phyloP scores from a whole-genome alignment of 371 early-diverging fungal species.

The Syncephalastrum sp. region DNA sequence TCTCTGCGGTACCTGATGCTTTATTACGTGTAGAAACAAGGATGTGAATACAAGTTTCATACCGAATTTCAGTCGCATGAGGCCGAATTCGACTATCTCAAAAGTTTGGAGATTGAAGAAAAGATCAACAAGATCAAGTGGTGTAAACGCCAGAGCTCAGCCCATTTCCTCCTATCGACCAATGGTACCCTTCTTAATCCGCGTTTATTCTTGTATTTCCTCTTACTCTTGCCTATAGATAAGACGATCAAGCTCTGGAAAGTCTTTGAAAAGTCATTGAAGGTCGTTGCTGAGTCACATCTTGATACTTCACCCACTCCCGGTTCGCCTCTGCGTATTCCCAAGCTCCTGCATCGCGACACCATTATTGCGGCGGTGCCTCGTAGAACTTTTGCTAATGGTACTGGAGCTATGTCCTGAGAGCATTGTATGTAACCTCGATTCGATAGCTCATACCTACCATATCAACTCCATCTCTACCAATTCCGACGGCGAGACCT shows the following conservation, averaged over 20 bases:
- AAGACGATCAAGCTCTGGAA: conserved; percentile 99
- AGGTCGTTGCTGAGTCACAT: conserved; percentile 89
- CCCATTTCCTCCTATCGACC: conserved; percentile 95
- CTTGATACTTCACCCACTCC: conserved; percentile 57
- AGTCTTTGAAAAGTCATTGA: conserved; percentile 94
- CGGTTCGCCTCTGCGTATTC: conserved; percentile 63
- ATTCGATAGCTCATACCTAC: conserved; percentile 87
- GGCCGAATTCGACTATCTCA: conserved; percentile 99
- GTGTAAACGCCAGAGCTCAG: conserved; percentile 92
- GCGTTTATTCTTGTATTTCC: neutral
- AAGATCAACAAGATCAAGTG: conserved; percentile 99
- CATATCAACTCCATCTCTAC: conserved; percentile 99
- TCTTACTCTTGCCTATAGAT: conserved; percentile 54
- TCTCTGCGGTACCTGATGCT: neutral
- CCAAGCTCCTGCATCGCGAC: conserved; percentile 89
- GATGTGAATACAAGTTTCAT: conserved; percentile 98
- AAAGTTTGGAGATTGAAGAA: conserved; percentile 99
- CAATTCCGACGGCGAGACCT: conserved; percentile 96
- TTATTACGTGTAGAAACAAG: conserved; percentile 77
- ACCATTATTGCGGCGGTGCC: conserved; percentile 94
- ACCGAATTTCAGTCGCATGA: conserved; percentile 99
- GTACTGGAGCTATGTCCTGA: conserved; percentile 14
- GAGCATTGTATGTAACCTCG: neutral
- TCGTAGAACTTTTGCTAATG: conserved; percentile 92
- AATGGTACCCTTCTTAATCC: conserved; percentile 67